A percentile compares a stretch with the other conserved stretches of the same genome.
Evolutionary conservation across 805 yeast species (phyloP).

Genomic region (Kodamaea kaohsiungensis): DNA sequence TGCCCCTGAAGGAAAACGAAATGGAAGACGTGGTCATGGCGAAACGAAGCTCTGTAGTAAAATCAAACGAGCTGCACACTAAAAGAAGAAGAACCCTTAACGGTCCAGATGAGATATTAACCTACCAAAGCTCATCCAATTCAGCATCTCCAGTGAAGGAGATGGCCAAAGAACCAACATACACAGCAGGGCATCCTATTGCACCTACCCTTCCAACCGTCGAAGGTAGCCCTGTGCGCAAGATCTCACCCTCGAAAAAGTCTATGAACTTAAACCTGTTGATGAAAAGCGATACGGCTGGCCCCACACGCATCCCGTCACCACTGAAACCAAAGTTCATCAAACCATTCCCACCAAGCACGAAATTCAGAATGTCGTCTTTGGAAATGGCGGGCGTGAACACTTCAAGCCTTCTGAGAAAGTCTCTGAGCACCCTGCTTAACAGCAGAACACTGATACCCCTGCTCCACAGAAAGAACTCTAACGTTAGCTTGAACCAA

Average conservation of each 20-base stretch:
- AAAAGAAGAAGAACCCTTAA: constrained; percentile 43
- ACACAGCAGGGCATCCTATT: background rate
- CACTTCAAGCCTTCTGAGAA: background rate
- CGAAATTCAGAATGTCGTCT: constrained; percentile 28
- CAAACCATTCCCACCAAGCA: constrained; percentile 28
- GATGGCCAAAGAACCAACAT: background rate
- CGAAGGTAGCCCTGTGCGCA: constrained; percentile 12
- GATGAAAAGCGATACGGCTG: constrained; percentile 18
- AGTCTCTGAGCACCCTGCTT: constrained; percentile 14
- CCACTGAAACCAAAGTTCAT: constrained; percentile 14
- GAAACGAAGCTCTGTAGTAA: background rate
- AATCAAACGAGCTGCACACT: constrained; percentile 9
- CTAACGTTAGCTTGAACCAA: constrained; percentile 1
- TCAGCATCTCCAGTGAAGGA: background rate
- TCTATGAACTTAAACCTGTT: constrained; percentile 37
- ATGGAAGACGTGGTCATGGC: background rate
- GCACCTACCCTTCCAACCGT: background rate
- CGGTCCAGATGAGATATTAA: constrained; percentile 38
- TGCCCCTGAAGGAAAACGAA: background rate
- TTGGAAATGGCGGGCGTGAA: constrained; percentile 37
- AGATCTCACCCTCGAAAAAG: constrained; percentile 43
- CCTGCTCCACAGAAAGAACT: constrained; percentile 14
- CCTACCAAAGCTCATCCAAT: constrained; percentile 7
- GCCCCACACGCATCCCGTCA: constrained; percentile 1
- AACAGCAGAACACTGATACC: constrained; percentile 15